A percentile compares a stretch with the other conserved stretches of the same genome.
Conservation (phyloP, 345 rosid genomes). For the Durio zibethinus region DNA sequence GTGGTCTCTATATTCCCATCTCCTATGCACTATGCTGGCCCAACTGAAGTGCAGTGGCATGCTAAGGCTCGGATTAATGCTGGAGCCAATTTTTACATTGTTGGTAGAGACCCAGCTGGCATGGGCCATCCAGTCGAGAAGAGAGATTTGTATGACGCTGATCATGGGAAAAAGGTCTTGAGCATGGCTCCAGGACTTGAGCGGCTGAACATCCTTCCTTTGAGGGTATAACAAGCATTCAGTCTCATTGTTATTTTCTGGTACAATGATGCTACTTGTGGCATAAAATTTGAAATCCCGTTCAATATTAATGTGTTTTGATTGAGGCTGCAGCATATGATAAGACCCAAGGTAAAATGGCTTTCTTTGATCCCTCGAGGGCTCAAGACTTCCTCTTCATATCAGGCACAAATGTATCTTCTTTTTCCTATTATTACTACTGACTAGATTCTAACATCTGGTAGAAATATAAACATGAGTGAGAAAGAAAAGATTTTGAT, state of each 20-base stretch:
- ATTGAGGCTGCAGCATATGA: constrained; percentile 91
- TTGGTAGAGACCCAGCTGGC: constrained; percentile 99
- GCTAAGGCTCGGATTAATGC: constrained; percentile 98
- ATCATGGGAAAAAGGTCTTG: constrained; percentile 94
- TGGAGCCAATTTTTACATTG: constrained; percentile 97
- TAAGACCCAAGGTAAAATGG: constrained; percentile 95
- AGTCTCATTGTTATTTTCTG: neutral
- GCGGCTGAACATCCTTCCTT: constrained; percentile 93
- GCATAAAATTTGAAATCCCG: neutral
- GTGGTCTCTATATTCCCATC: constrained; percentile 97
- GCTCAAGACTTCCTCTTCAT: constrained; percentile 90
- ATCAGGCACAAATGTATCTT: constrained; percentile 87
- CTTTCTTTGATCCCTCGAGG: constrained; percentile 91
- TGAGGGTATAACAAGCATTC: constrained; percentile 51
- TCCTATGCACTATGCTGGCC: constrained; percentile 99
- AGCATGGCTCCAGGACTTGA: constrained; percentile 98
- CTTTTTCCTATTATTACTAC: neutral
- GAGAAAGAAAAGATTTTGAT: neutral
- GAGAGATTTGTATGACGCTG: constrained; percentile 93
- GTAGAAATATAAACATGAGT: neutral
- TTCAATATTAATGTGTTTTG: neutral
- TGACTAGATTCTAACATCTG: neutral
- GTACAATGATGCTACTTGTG: neutral
- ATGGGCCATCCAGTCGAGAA: constrained; percentile 97
- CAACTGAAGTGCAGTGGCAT: constrained; percentile 99